phyloP scores from a whole-genome alignment of 1,284 basidiomycete genomes.

The Laetiporus sulphureus region DNA sequence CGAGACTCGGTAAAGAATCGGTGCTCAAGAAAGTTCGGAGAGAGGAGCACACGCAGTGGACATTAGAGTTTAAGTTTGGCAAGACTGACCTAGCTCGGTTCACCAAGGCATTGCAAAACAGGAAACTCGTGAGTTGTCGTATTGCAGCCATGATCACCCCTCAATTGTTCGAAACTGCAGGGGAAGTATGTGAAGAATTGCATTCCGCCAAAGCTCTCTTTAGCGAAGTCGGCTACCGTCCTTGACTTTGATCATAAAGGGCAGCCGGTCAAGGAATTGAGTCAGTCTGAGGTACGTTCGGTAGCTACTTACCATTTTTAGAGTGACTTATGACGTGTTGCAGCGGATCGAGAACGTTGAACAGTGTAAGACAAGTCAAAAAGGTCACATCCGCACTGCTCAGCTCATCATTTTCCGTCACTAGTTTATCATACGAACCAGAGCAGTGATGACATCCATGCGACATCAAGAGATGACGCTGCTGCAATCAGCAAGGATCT shows the following conservation, averaged over 20 bases:
- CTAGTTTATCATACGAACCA: slow-evolving; percentile 5
- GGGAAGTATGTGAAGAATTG: slow-evolving; percentile 1
- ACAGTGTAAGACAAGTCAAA: slow-evolving; percentile 12
- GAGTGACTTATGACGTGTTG: not conserved
- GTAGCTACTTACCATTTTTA: too few species aligned
- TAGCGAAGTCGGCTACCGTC: slow-evolving; percentile 12
- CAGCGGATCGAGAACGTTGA: slow-evolving; percentile 17
- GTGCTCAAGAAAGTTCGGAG: too few species aligned
- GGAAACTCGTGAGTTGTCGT: slow-evolving; percentile 34
- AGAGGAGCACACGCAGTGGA: not conserved
- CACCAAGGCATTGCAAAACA: slow-evolving; percentile 30
- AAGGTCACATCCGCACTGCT: not conserved
- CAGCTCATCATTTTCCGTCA: not conserved
- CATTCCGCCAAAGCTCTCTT: slow-evolving; percentile 12
- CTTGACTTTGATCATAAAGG: slow-evolving; percentile 17
- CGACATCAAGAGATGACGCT: too few species aligned
- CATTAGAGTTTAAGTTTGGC: slow-evolving; percentile 16
- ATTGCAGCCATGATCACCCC: too few species aligned
- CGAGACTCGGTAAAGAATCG: not conserved
- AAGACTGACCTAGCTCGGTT: slow-evolving; percentile 35
- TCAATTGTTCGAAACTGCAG: slow-evolving; percentile 2
- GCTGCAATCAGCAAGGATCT: too few species aligned
- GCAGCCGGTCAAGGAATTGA: slow-evolving; percentile 10
- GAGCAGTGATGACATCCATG: slow-evolving; percentile 8
- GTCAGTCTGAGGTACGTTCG: slow-evolving; percentile 14